These are phyloP conservation scores for Cryptosporidium felis DNA, from an alignment of 169 alveolate species.

Conservation along the genomic window DNA sequence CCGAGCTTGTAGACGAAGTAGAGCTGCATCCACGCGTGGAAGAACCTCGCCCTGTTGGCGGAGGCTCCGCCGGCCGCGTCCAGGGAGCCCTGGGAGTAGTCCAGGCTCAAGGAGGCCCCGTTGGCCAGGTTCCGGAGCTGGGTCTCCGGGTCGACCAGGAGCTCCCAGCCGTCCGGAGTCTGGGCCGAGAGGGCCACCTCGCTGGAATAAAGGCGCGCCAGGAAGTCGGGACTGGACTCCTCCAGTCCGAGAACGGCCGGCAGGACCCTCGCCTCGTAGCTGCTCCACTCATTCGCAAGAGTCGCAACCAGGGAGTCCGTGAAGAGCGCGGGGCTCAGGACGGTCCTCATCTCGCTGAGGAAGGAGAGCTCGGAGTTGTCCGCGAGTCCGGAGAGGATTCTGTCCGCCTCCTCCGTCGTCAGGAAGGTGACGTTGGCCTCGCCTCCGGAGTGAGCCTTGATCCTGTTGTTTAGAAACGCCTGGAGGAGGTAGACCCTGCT, in stretches of 20 bases:
- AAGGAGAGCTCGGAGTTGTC: not conserved
- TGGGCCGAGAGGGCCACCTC: constrained; percentile 5
- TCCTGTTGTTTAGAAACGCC: constrained; percentile 19
- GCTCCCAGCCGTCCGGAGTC: constrained; percentile 38
- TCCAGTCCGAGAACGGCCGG: not conserved
- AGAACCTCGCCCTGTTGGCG: not conserved
- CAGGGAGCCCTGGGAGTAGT: not conserved
- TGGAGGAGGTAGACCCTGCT: constrained; percentile 13
- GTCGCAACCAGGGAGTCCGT: constrained; percentile 5
- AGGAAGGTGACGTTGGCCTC: not conserved
- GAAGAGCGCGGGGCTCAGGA: not conserved
- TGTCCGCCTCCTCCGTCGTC: constrained; percentile 30
- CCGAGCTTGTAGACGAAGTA: constrained; percentile 14
- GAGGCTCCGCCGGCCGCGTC: not conserved
- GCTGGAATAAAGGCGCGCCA: not conserved
- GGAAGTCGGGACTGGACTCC: not conserved
- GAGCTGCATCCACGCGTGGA: constrained; percentile 13
- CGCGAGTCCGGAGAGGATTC: constrained; percentile 9
- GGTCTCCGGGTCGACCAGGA: constrained; percentile 20
- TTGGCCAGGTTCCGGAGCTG: not conserved
- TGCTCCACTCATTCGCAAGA: constrained; percentile 33
- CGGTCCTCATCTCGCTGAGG: constrained; percentile 6
- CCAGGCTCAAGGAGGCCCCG: not conserved
- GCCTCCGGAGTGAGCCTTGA: not conserved
- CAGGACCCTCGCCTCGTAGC: not conserved